Evolutionary conservation across 495 filamentous ascomycete genomes (phyloP).

Genomic region (Cercophora scortea): DNA sequence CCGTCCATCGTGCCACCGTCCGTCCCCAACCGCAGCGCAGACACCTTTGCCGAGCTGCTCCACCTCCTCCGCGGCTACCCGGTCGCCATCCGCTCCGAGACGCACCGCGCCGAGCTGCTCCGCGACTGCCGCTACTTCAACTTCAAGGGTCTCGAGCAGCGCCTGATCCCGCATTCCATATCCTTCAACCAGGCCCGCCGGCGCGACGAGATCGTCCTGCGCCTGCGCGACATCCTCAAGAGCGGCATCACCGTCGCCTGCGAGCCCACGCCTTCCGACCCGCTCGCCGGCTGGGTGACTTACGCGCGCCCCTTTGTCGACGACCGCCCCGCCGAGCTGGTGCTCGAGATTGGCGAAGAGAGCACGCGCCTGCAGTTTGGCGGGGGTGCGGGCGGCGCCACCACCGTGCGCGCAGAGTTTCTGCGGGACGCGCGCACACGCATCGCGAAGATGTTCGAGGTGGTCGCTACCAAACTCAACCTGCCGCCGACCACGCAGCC

Average conservation of each 20-base stretch:
- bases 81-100: constrained; percentile 64
- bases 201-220: constrained; percentile 69
- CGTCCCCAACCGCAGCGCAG: constrained; percentile 71
- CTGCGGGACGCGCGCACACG: constrained; percentile 57
- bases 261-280: constrained; percentile 33
- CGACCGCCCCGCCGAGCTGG: constrained; percentile 60
- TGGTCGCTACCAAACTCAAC: constrained; percentile 74
- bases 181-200: constrained; percentile 62
- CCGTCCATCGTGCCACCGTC: constrained; percentile 77
- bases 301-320: constrained; percentile 83
- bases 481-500: constrained; percentile 55
- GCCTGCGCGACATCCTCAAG: constrained; percentile 78
- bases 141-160: constrained; percentile 84
- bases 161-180: constrained; percentile 70
- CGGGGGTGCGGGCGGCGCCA: not conserved
- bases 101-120: constrained; percentile 71
- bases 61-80: constrained; percentile 85
- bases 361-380: constrained; percentile 53
- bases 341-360: constrained; percentile 72
- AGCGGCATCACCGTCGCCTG: constrained; percentile 62
- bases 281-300: constrained; percentile 52
- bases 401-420: constrained; percentile 56
- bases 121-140: constrained; percentile 90
- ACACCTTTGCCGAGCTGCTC: constrained; percentile 75
- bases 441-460: constrained; percentile 65